Base-by-base conservation (phyloP, 176 grass and related monocot species). In the Aegilops sharonensis region DNA sequence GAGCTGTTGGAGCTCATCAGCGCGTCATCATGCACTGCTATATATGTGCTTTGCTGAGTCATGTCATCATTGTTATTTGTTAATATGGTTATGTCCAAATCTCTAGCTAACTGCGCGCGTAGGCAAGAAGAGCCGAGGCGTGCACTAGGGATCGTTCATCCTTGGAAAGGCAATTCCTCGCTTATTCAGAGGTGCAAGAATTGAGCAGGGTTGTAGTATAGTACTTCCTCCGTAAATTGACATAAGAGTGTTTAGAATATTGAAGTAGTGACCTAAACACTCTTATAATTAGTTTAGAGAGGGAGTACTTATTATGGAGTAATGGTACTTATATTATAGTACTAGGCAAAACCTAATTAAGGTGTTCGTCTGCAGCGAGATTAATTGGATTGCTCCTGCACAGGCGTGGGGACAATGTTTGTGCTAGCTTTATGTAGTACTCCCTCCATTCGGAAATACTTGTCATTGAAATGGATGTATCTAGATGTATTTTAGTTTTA, bases 21-120 rank as follows among this genome's bases (percentile, higher is more conserved):
- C 30, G 29, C 61, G 85, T 91, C 89, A 88, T 75, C 81, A 11
- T 76, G 76, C 85, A 84, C 68, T 81, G 84, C 3, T 79, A 74
- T 60, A 45, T 18, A 76, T 54, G 85, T 43, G 73, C 64, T 67
- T 68, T 83, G 80, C 82, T 31, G 59, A 84, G 43, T 85, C 59
- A 75, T 84, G 75, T 48, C 89, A 36, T 80, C 59, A 73, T 65
- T 42, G 32, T 67, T 59, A 59, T 3, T 65, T 42, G 32, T 67
- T 59, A 59, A 36, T 34, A 25, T 61, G 9, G 42, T 12, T 12
- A 50, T 50, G 23, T 27, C 39, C 67, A 75, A 43, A 7, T 64
- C 81, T 31, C 25, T 34, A 84, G 27, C 45, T 4, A 59, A n/a
- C 40, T 50, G 4, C 21, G 11, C n/a, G 64, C 39, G 9, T 27